These are phyloP conservation scores for Tuber borchii DNA, from an alignment of 495 filamentous ascomycete genomes.

Conservation along the genomic window DNA sequence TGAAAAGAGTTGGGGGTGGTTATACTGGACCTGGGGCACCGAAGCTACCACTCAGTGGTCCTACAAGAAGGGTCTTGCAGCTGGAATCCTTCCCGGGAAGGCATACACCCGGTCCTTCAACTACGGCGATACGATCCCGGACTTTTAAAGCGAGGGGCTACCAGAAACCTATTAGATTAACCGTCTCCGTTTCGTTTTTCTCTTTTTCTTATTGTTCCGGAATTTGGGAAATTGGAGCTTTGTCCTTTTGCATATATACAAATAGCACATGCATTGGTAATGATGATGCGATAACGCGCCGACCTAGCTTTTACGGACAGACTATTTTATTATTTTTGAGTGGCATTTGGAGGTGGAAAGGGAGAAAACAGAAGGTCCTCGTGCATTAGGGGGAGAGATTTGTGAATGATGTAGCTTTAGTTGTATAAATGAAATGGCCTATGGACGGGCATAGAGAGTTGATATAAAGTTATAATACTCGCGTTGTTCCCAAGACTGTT, in stretches of 20 bases:
- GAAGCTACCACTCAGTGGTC: slow-evolving; percentile 85
- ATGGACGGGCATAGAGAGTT: neutral
- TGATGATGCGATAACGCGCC: neutral
- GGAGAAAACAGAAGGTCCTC: neutral
- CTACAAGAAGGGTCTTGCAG: slow-evolving; percentile 75
- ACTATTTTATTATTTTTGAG: neutral
- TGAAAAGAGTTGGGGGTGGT: slow-evolving; percentile 89
- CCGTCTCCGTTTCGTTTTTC: neutral
- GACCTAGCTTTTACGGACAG: neutral
- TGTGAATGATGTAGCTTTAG: slow-evolving; percentile 6
- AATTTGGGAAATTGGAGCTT: neutral
- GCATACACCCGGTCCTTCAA: slow-evolving; percentile 70
- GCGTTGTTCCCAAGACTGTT: neutral
- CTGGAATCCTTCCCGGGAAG: slow-evolving; percentile 74
- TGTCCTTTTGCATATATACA: neutral
- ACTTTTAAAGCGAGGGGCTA: slow-evolving; percentile 56
- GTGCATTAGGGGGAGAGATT: neutral
- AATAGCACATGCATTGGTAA: neutral
- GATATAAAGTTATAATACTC: neutral
- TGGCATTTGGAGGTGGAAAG: neutral
- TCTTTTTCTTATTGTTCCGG: neutral
- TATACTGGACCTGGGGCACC: slow-evolving; percentile 93
- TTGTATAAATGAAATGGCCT: neutral
- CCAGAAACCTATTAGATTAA: slow-evolving; percentile 61
- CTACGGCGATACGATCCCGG: slow-evolving; percentile 63